Base-by-base conservation (phyloP, 2,329 filamentous ascomycete species). In the Hymenoscyphus linearis region DNA sequence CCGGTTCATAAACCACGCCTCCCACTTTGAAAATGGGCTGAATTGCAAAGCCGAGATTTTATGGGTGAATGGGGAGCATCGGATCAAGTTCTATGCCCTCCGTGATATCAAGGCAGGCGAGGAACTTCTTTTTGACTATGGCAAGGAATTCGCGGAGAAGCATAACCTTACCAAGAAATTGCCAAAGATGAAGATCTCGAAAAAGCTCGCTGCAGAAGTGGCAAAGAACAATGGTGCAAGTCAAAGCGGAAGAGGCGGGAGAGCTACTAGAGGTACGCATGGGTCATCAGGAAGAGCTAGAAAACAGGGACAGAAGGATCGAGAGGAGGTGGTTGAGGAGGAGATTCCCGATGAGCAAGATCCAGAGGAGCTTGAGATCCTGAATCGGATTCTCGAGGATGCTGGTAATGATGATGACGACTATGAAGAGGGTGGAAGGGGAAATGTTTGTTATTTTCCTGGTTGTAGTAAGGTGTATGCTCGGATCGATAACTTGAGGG, bases 121-220 rank as follows among this genome's bases (percentile, higher is more conserved):
- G 63, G 90, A 95, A 73, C 76, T 96, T 0, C 89, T 91, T 71
- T 96, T 93, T 74, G 84, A 93, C 70, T 95, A 96, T 68, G 88
- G 88, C 50, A 82, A 86, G 69, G 83, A 86, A 64, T 87, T 88
- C 68, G 83, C 84, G 13, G 85, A 86, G 14, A 67, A 67, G 35
- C 68, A 71, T 31, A 68, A 67, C 62, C 72, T 87, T 61, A 85
- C 78, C 36, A 80, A 82, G 72, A 81, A 80, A 62, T 37, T 68
- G 3, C 62, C 67, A 6, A 64, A 68, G 50, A 53, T n/a, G 22
- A n/a, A 22, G 40, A 22, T 22, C 7, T 47, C 40, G 7, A 47
- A 22, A 31, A 31, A 31, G 31, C 31, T 31, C 22, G n/a, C n/a
- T n/a, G 18, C n/a, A 7, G 40, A 16, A n/a, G 40, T 12, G 12